Percentiles rank a stretch among this genome's conserved stretches.
Evolutionary conservation across 1,284 basidiomycete genomes (phyloP).

Genomic region (Chiua sp.): DNA sequence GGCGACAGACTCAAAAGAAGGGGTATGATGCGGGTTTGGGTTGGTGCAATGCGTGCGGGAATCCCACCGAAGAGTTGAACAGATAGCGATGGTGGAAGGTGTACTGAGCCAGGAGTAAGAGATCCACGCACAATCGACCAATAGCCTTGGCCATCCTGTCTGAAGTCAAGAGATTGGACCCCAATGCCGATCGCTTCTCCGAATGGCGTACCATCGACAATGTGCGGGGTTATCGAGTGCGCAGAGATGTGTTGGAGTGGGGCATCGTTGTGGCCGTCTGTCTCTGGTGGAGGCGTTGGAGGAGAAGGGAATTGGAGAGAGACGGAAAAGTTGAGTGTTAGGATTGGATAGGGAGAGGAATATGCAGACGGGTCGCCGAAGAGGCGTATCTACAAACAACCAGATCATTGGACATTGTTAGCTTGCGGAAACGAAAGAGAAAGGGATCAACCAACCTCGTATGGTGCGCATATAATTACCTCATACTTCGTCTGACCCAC

Average conservation of each 20-base stretch:
- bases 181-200: constrained; percentile 70
- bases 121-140: constrained; percentile 24
- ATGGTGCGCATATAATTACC: constrained; percentile 45
- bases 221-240: constrained; percentile 65
- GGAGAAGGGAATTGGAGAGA: constrained; percentile 42
- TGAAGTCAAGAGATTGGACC: constrained; percentile 49
- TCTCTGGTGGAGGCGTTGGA: constrained; percentile 3
- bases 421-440: not conserved
- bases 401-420: not conserved
- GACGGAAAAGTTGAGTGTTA: constrained; percentile 54
- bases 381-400: constrained; percentile 63
- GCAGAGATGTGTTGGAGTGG: constrained; percentile 46
- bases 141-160: constrained; percentile 6
- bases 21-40: constrained; percentile 64
- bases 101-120: constrained; percentile 6
- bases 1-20: constrained; percentile 49
- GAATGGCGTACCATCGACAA: constrained; percentile 71
- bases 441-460: constrained; percentile 26
- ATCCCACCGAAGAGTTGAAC: constrained; percentile 41
- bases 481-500: constrained; percentile 65
- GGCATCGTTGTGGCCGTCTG: not conserved
- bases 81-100: constrained; percentile 29
- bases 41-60: constrained; percentile 54
- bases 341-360: constrained; percentile 50
- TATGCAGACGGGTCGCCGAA: constrained; percentile 70